Evolutionary conservation across 2,329 filamentous ascomycete genomes (phyloP), one percentile per base, ranked within the genome.

Genomic region (Didymella pinodella): DNA sequence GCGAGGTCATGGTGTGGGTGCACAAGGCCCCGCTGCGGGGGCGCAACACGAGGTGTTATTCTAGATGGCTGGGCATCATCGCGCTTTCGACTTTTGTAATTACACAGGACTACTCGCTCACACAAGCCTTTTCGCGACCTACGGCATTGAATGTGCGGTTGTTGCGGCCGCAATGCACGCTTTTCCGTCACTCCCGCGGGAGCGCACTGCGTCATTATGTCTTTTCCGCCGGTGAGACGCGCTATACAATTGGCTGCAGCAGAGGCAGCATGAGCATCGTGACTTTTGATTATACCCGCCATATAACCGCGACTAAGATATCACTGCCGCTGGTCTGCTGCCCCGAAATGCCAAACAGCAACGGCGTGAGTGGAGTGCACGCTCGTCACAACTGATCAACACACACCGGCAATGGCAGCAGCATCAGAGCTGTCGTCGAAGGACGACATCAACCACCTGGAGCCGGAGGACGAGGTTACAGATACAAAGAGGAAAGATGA

Each of bases 121-220:
- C 11, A 12, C 18, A 7, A 20, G n/a, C 2, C 6, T 41, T 41
- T n/a, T 28, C 1, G 16, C 6, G 11, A 25, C 10, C 2, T 43
- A 1, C 14, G 16, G 25, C 41, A 44, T n/a, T 14, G 16, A 20
- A 46, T 4, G n/a, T 14, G 25, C 26, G 43, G 12, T 29, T n/a
- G 16, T 29, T 28, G 14, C 20, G 40, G 44, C 54, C 44, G 36
- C 26, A 12, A 28, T 48, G 44, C 7, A 12, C 43, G 22, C 45
- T 58, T 58, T 49, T 58, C 55, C 45, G 55, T 28, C n/a, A 29
- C 11, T 54, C 38, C 55, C 45, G 45, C 49, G 55, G 49, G 38
- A 53, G 38, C 31, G 18, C 18, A 48, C 54, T 32, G 40, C 55
- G 45, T 54, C 55, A 54, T 46, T 8, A 38, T 8, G 20, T 26